A percentile compares a stretch with the other conserved stretches of the same genome.
Conservation (phyloP, 2,329 filamentous ascomycete genomes). For the Pseudogymnoascus destructans region DNA sequence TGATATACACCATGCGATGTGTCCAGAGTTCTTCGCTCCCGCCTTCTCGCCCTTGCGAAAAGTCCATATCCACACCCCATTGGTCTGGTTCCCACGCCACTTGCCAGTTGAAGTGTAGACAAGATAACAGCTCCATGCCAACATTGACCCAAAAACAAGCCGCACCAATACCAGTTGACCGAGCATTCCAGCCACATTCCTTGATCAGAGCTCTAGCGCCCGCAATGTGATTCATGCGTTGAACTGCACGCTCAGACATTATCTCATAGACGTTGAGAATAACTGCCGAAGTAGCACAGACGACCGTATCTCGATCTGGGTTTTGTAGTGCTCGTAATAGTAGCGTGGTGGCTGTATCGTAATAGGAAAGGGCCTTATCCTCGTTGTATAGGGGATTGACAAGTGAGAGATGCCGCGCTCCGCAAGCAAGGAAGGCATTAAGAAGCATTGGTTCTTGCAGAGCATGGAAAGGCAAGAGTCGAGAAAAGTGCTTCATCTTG, state of each 20-base stretch:
- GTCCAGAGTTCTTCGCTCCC: conserved; percentile 76
- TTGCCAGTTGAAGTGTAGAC: conserved; percentile 75
- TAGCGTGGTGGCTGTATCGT: conserved; percentile 71
- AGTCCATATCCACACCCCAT: conserved; percentile 76
- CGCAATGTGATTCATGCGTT: conserved; percentile 81
- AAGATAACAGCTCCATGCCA: conserved; percentile 79
- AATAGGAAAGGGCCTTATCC: conserved; percentile 69
- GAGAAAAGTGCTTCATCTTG: conserved; percentile 72
- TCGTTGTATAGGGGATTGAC: conserved; percentile 55
- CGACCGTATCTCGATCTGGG: conserved; percentile 66
- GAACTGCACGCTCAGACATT: conserved; percentile 68
- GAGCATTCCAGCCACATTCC: conserved; percentile 79
- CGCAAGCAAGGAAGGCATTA: conserved; percentile 80
- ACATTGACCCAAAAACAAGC: conserved; percentile 95
- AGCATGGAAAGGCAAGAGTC: conserved; percentile 70
- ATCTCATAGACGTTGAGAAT: conserved; percentile 87
- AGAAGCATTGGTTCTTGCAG: conserved; percentile 76
- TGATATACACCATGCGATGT: conserved; percentile 75
- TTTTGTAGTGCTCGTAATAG: conserved; percentile 68
- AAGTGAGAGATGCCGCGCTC: conserved; percentile 65
- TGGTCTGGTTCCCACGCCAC: conserved; percentile 81
- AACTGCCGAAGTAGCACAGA: conserved; percentile 78
- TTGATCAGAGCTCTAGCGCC: conserved; percentile 76
- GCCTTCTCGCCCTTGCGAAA: conserved; percentile 34
- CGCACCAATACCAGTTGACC: conserved; percentile 62